Conservation (phyloP, 805 yeast genomes). For the Yamadazyma nakazawae region DNA sequence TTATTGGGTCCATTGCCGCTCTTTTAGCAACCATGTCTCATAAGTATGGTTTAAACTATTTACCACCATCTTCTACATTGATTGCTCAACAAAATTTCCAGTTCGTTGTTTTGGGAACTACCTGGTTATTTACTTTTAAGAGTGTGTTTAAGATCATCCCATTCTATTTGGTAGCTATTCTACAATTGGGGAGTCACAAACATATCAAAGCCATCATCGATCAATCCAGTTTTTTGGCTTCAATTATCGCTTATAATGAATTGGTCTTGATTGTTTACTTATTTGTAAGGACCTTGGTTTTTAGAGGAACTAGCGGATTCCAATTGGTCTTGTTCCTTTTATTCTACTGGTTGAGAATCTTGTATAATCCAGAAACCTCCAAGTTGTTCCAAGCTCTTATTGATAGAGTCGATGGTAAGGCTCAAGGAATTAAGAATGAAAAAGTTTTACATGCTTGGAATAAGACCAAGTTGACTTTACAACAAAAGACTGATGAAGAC, state of each 20-base stretch:
- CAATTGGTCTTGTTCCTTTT: slow-evolving; percentile 55
- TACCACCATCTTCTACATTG: slow-evolving; percentile 62
- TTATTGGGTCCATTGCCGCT: slow-evolving; percentile 55
- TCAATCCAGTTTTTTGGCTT: slow-evolving; percentile 37
- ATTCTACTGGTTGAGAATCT: slow-evolving; percentile 70
- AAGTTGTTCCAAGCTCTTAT: slow-evolving; percentile 41
- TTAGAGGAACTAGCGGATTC: slow-evolving; percentile 68
- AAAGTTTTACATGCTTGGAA: slow-evolving; percentile 38
- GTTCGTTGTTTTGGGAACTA: slow-evolving; percentile 48
- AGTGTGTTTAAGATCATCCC: slow-evolving; percentile 67
- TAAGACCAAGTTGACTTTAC: slow-evolving; percentile 28
- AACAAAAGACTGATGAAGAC: slow-evolving; percentile 21
- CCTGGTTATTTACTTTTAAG: slow-evolving; percentile 64
- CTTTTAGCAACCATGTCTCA: slow-evolving; percentile 53
- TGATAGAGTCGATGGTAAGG: slow-evolving; percentile 40
- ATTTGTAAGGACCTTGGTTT: slow-evolving; percentile 53
- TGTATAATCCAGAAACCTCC: slow-evolving; percentile 49
- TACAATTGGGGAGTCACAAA: slow-evolving; percentile 49
- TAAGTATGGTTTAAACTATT: slow-evolving; percentile 52
- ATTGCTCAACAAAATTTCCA: slow-evolving; percentile 78
- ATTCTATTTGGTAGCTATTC: slow-evolving; percentile 49
- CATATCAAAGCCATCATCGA: slow-evolving; percentile 41
- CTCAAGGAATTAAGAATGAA: slow-evolving; percentile 43
- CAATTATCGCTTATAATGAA: slow-evolving; percentile 59
- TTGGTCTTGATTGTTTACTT: slow-evolving; percentile 51